phyloP scores from a whole-genome alignment of 371 early-diverging fungal genomes.

The Rhizopus sp. region DNA sequence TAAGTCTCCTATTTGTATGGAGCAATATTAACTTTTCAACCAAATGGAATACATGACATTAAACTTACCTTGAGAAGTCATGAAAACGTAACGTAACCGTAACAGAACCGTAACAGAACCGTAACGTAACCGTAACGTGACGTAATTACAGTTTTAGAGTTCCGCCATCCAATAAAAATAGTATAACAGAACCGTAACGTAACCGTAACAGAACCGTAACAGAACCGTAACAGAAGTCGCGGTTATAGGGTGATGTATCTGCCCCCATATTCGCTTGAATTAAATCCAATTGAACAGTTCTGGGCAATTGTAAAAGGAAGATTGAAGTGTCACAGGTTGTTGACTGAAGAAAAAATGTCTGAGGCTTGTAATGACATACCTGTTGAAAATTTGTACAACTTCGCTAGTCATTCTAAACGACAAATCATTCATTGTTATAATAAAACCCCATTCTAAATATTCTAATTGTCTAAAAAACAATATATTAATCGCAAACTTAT shows the following conservation, averaged over 20 bases:
- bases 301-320: constrained; percentile 3
- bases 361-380: too few species aligned
- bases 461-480: constrained; percentile 10
- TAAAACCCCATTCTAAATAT: constrained; percentile 8
- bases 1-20: constrained; percentile 18
- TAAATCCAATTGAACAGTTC: constrained; percentile 10
- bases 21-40: constrained; percentile 16
- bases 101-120: constrained; percentile 14
- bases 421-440: constrained; percentile 10
- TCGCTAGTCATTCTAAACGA: too few species aligned
- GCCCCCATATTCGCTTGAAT: constrained; percentile 8
- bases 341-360: too few species aligned
- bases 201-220: constrained; percentile 10
- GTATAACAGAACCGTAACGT: constrained; percentile 8
- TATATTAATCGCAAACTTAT: constrained; percentile 7
- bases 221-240: constrained; percentile 9
- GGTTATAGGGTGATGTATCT: constrained; percentile 5
- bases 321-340: too few species aligned
- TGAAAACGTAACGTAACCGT: constrained; percentile 15
- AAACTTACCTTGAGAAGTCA: constrained; percentile 21
- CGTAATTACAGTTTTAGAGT: too few species aligned
- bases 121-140: constrained; percentile 6
- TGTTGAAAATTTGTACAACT: too few species aligned
- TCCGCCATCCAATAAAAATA: constrained; percentile 12
- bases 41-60: constrained; percentile 16